These are phyloP conservation scores for Penicillium sp. DNA, from an alignment of 2,329 filamentous ascomycete species.

Conservation along the genomic window DNA sequence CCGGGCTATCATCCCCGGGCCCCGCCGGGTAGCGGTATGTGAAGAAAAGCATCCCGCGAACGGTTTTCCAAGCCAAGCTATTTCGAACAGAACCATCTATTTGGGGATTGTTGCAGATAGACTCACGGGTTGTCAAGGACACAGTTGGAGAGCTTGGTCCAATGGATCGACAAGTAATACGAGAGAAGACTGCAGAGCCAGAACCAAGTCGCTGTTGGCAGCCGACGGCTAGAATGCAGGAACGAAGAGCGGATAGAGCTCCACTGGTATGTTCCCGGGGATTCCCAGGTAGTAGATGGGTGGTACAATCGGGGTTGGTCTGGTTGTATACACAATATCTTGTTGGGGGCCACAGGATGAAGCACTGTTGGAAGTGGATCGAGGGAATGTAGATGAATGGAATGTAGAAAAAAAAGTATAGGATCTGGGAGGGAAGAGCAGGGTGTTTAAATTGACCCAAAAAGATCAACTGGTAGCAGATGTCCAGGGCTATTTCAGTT, in stretches of 20 bases:
- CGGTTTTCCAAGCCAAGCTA: conserved; percentile 19
- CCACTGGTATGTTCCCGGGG: conserved; percentile 7
- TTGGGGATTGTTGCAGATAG: conserved; percentile 1
- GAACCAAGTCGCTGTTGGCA: conserved; percentile 13
- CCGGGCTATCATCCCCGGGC: background rate
- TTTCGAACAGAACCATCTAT: conserved; percentile 9
- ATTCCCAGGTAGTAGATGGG: conserved; percentile 4
- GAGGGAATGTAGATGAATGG: conserved; percentile 2
- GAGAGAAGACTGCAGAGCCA: conserved; percentile 19
- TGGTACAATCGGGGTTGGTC: conserved; percentile 16
- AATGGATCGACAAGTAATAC: conserved; percentile 4
- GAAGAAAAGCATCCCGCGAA: conserved; percentile 6
- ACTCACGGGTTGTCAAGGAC: conserved; percentile 10
- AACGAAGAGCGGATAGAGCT: conserved; percentile 8
- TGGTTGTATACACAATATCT: conserved; percentile 22
- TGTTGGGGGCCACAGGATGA: background rate
- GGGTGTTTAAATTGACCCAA: conserved; percentile 11
- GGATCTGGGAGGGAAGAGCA: conserved; percentile 1
- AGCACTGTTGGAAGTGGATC: background rate
- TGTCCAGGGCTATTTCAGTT: conserved; percentile 21
- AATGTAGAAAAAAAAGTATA: conserved; percentile 1
- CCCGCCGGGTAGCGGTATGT: conserved; percentile 14
- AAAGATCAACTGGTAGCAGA: conserved; percentile 3
- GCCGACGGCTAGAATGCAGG: conserved; percentile 21
- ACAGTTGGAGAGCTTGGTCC: background rate